Base-by-base conservation (phyloP, 306 rosid genomes). In the Ammopiptanthus mongolicus region DNA sequence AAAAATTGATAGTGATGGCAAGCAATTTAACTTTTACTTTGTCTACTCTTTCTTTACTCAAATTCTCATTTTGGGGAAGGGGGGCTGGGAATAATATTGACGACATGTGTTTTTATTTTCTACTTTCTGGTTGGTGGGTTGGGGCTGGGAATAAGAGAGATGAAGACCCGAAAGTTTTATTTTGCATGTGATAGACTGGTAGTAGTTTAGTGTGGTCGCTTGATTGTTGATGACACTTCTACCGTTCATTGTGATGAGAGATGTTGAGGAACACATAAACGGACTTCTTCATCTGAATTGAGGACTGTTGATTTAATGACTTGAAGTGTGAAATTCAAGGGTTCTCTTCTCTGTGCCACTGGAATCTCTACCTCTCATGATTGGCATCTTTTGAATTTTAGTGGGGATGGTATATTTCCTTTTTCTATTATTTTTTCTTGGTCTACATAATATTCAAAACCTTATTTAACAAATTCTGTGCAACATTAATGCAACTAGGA, bases 161-260 rank as follows among this genome's bases (percentile, higher is more conserved):
- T 62, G 59, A 70, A 69, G 47, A 75, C 52, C 56, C 21, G 3
- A 64, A 48, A 50, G 50, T 8, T 33, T 62, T 39, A 71, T 80
- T 60, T 59, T 51, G 46, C 79, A 71, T 80, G 82, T 56, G 58
- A 81, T 33, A 65, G 37, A 58, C 19, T 37, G 15, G 39, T 5
- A 18, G 46, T 44, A 14, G 75, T 76, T 76, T 65, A 80, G 82
- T 60, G 65, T 48, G 65, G 82, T 71, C 60, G 75, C 74, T 71
- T 71, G 80, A 57, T 66, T 61, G 53, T 80, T 68, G 69, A 70
- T 71, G 63, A 59, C 69, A 41, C 69, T 50, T 51, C 33, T 71
- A 34, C 56, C 63, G 46, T 51, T 59, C 33, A 70, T 36, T 70
- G 1, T 59, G 69, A 69, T 64, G 52, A 15, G 44, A 61, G 67